A percentile compares a stretch with the other conserved stretches of the same genome.
These are phyloP conservation scores for Fusarium acutatum DNA, from an alignment of 2,329 filamentous ascomycete genomes.

Conservation along the genomic window DNA sequence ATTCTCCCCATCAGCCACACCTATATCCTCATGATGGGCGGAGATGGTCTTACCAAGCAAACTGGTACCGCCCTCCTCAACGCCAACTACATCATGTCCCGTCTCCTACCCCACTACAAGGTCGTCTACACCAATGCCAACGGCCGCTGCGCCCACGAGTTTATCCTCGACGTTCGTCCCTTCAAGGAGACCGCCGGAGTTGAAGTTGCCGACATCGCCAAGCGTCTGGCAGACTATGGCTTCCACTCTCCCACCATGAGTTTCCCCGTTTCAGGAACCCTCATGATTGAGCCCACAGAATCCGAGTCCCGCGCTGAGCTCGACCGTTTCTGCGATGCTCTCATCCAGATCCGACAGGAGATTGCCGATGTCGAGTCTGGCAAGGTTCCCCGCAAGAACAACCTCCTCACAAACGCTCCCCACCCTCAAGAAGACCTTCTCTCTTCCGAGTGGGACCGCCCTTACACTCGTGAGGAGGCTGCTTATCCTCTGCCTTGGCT, in stretches of 20 bases:
- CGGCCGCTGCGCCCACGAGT: conserved; percentile 95
- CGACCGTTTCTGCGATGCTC: conserved; percentile 89
- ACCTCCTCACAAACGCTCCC: conserved; percentile 89
- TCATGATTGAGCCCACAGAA: conserved; percentile 98
- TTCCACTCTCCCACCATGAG: conserved; percentile 98
- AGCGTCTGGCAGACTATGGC: conserved; percentile 94
- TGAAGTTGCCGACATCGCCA: conserved; percentile 94
- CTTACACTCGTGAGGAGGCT: conserved; percentile 81
- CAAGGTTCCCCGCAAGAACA: conserved; percentile 75
- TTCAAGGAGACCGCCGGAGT: conserved; percentile 86
- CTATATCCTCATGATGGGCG: conserved; percentile 90
- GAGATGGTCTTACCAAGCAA: conserved; percentile 81
- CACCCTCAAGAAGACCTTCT: conserved; percentile 87
- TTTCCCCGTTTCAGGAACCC: conserved; percentile 92
- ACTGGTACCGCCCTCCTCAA: conserved; percentile 93
- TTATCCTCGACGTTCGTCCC: conserved; percentile 88
- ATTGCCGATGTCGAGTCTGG: conserved; percentile 88
- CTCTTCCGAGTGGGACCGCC: conserved; percentile 75
- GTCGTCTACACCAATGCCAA: conserved; percentile 93
- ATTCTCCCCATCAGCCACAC: conserved; percentile 95
- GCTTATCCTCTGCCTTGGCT: conserved; percentile 86
- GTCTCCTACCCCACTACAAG: conserved; percentile 83
- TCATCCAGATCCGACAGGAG: conserved; percentile 86
- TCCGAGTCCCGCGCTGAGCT: conserved; percentile 91
- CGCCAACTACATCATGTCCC: conserved; percentile 94